Conservation (phyloP, 2,329 filamentous ascomycete species). For the Fusarium liriodendri region DNA sequence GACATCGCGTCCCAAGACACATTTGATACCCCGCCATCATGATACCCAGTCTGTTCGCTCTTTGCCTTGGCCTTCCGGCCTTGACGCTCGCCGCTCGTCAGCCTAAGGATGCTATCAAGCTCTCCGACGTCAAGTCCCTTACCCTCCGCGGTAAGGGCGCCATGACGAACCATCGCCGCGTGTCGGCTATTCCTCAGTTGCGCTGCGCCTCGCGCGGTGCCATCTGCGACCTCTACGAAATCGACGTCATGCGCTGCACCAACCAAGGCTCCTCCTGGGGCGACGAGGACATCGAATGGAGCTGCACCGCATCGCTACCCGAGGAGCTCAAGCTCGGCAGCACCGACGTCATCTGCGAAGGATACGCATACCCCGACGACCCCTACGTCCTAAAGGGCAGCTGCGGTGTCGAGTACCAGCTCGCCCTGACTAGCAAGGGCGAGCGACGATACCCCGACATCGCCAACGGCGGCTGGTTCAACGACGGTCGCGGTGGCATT, state of each 20-base stretch:
- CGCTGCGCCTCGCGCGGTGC: constrained; percentile 76
- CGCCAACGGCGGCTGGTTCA: constrained; percentile 52
- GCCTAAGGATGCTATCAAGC: constrained; percentile 65
- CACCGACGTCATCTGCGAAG: constrained; percentile 94
- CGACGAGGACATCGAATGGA: constrained; percentile 88
- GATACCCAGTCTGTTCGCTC: constrained; percentile 40
- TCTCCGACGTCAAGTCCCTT: constrained; percentile 76
- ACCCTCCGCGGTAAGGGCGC: constrained; percentile 76
- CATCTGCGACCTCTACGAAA: constrained; percentile 75
- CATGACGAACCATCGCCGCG: constrained; percentile 80
- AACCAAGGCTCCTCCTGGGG: constrained; percentile 87
- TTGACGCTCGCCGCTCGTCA: constrained; percentile 42
- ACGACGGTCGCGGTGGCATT: constrained; percentile 44
- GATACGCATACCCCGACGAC: constrained; percentile 81
- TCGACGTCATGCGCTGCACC: constrained; percentile 89
- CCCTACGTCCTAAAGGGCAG: constrained; percentile 90
- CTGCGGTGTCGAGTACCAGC: constrained; percentile 90
- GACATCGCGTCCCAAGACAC: neutral
- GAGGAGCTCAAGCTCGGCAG: constrained; percentile 76
- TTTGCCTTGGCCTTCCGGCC: constrained; percentile 40
- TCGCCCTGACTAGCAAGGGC: constrained; percentile 82
- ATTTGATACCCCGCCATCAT: constrained; percentile 38
- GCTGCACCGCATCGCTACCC: constrained; percentile 75
- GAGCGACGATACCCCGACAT: constrained; percentile 75
- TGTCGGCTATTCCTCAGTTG: constrained; percentile 81